phyloP scores from a whole-genome alignment of 139 green algal species.

The Chlorella sorokiniana region DNA sequence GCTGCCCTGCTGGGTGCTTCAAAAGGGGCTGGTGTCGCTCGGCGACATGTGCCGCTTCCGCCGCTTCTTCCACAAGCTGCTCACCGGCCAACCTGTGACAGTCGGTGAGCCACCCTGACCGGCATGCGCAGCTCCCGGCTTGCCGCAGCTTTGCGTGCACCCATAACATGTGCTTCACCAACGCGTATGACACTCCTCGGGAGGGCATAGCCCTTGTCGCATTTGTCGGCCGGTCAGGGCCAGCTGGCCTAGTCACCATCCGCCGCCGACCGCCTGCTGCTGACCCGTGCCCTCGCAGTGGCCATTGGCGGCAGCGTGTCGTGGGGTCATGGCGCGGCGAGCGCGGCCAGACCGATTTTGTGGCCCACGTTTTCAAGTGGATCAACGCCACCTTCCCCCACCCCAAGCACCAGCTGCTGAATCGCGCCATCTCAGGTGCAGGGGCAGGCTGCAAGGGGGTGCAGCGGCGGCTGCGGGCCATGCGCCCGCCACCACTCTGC shows the following conservation, averaged over 20 bases:
- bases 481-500: no score
- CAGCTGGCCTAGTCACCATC: no score
- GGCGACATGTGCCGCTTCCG: not conserved
- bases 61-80: slow-evolving; percentile 8
- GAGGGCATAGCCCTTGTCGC: no score
- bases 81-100: not conserved
- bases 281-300: not conserved
- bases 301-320: slow-evolving; percentile 8
- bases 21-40: not conserved
- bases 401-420: not conserved
- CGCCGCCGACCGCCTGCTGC: not conserved
- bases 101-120: not conserved
- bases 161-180: not conserved
- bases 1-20: not conserved
- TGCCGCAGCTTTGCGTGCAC: not conserved
- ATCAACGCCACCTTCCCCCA: slow-evolving; percentile 1
- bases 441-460: no score
- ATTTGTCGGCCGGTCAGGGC: no score
- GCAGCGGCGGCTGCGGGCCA: no score
- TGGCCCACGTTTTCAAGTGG: not conserved
- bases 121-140: not conserved
- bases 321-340: not conserved
- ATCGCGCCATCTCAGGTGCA: not conserved
- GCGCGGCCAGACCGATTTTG: not conserved
- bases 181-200: not conserved